Conservation (phyloP, 768 basidiomycete genomes). For the Leccinum subgranulosum region DNA sequence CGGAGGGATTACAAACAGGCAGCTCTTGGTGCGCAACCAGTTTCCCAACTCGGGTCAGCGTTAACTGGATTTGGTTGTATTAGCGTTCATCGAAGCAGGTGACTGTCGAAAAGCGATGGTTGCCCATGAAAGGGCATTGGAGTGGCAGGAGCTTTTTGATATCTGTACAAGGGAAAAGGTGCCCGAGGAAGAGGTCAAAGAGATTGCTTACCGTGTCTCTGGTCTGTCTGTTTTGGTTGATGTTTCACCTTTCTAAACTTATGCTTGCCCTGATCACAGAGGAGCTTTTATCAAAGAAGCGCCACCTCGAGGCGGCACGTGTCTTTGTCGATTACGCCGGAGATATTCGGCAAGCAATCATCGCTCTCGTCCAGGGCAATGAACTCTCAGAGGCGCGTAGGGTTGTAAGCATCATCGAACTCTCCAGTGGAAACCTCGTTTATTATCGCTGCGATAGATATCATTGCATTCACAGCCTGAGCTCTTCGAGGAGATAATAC, state of each 20-base stretch:
- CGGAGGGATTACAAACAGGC: constrained; percentile 80
- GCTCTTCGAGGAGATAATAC: constrained; percentile 67
- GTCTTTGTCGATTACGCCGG: constrained; percentile 82
- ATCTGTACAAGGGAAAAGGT: constrained; percentile 56
- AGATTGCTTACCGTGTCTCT: constrained; percentile 73
- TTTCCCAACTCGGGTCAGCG: background rate
- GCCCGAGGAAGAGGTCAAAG: constrained; percentile 52
- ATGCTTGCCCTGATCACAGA: constrained; percentile 49
- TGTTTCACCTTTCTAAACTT: constrained; percentile 1
- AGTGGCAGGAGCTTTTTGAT: constrained; percentile 92
- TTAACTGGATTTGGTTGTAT: constrained; percentile 8
- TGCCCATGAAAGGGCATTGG: constrained; percentile 80
- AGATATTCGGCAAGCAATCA: constrained; percentile 74
- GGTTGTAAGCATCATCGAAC: constrained; percentile 49
- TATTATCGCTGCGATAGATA: constrained; percentile 43
- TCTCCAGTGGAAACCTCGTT: constrained; percentile 10
- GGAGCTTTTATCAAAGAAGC: constrained; percentile 76
- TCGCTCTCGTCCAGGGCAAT: constrained; percentile 75
- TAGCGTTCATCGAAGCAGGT: constrained; percentile 73
- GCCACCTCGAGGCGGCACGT: constrained; percentile 74
- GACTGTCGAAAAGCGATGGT: constrained; percentile 73
- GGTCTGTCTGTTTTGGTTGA: constrained; percentile 45
- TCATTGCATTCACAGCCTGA: constrained; percentile 52
- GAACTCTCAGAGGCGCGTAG: constrained; percentile 87
- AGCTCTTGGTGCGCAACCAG: constrained; percentile 58